These are phyloP conservation scores for Rostrohypoxylon terebratum DNA, from an alignment of 495 filamentous ascomycete genomes.

Conservation along the genomic window DNA sequence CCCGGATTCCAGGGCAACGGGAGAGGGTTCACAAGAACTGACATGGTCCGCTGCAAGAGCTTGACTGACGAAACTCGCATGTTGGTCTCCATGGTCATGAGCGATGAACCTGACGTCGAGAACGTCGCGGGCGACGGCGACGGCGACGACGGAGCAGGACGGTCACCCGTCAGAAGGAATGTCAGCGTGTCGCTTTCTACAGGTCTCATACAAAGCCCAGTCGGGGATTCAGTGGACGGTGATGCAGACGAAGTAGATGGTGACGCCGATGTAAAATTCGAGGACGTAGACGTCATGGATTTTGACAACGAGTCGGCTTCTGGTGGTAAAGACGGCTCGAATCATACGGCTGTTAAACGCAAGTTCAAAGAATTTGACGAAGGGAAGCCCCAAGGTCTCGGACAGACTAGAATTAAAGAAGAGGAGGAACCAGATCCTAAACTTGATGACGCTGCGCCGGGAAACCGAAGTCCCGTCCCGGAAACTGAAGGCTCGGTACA, in stretches of 20 bases:
- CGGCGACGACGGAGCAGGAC: background rate
- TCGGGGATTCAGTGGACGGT: background rate
- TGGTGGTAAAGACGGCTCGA: background rate
- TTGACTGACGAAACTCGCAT: conserved; percentile 77
- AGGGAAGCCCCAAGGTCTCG: conserved; percentile 52
- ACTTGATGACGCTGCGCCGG: conserved; percentile 49
- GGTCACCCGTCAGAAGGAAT: conserved; percentile 20
- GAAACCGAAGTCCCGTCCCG: conserved; percentile 34
- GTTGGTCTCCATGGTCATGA: conserved; percentile 72
- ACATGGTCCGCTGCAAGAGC: conserved; percentile 86
- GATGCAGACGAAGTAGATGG: background rate
- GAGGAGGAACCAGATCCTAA: conserved; percentile 40
- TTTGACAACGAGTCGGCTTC: conserved; percentile 32
- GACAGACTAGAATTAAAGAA: conserved; percentile 51
- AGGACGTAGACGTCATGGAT: conserved; percentile 43
- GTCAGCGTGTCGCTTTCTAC: conserved; percentile 23
- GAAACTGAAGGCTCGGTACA: background rate
- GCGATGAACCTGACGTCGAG: conserved; percentile 51
- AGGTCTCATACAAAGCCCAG: conserved; percentile 28
- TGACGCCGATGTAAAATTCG: conserved; percentile 11
- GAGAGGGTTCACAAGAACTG: conserved; percentile 69
- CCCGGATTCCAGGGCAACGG: conserved; percentile 69
- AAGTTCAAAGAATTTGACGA: conserved; percentile 51
- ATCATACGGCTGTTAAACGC: conserved; percentile 42
- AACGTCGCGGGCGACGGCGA: conserved; percentile 20